Evolutionary conservation across 2,329 filamentous ascomycete genomes (phyloP), one percentile per base, ranked within the genome.

Genomic region (Epicoccum sorghinum): DNA sequence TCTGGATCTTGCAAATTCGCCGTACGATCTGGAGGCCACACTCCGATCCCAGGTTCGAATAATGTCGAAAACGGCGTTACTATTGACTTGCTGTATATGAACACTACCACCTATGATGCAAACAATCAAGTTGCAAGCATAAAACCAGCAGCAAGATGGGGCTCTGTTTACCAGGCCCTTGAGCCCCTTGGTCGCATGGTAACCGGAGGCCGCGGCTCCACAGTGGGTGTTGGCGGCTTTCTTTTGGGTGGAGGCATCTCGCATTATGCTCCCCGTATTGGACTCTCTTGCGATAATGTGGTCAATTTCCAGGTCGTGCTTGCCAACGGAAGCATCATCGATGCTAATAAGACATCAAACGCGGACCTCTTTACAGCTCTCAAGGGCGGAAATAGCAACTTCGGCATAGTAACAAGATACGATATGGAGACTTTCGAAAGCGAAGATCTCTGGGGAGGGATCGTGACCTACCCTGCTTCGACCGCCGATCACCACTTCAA

Each of bases 221-320:
- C 55, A 30, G 60, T 71, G 33, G 69, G 69, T 3, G 62, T 71
- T 36, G 68, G 67, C 7, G 69, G 69, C 14, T 64, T 71, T 10
- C 57, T 65, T 6, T 39, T 67, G 5, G 69, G 69, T 49, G 65
- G 64, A 62, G 60, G 60, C 2, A 54, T 57, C 4, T 58, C 57
- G 4, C 45, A 55, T 32, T 57, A 43, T 12, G 43, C 55, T 1
- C 42, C 38, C 22, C 48, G 43, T 3, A 32, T 52, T 12, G 61
- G 59, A 2, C 25, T 59, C 7, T 47, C 52, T 4, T 60, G 57
- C 36, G 58, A 64, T 37, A 57, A 57, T 14, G 58, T 69, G 8
- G 47, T 57, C 32, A 68, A 65, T 27, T 67, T 65, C 24, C 60
- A 74, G 38, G 61, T 77, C 5, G 75, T 78, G 4, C 71, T 78